Evolutionary conservation across 768 basidiomycete species (phyloP).

Genomic region (Chlorophyllum brunneum): DNA sequence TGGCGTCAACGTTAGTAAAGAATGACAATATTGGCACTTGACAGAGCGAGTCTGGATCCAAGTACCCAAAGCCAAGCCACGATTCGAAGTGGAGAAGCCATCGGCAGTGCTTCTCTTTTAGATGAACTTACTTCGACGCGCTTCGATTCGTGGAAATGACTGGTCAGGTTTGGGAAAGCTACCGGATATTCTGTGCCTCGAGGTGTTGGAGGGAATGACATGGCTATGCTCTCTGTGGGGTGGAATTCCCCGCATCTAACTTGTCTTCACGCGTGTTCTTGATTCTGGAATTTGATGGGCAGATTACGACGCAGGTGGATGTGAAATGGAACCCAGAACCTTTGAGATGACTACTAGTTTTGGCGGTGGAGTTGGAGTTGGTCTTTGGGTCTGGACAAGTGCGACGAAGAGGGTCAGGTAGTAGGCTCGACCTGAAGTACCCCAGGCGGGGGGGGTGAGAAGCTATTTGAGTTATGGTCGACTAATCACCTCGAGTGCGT

Average conservation of each 20-base stretch:
- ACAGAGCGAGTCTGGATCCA: slow-evolving; percentile 1
- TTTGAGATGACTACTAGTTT: no score
- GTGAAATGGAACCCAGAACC: no score
- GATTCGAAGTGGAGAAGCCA: neutral
- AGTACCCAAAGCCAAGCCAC: neutral
- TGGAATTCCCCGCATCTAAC: neutral
- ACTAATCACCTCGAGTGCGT: neutral
- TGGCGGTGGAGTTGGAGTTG: no score
- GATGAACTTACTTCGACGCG: neutral
- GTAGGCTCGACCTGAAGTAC: neutral
- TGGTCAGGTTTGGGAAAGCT: slow-evolving; percentile 1
- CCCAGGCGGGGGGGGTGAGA: neutral
- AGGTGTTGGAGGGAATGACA: slow-evolving; percentile 1
- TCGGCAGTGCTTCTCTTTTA: neutral
- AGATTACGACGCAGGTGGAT: no score
- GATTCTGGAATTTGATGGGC: no score
- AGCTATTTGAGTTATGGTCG: neutral
- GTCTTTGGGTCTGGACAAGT: no score
- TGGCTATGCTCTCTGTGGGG: neutral
- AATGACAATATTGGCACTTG: neutral
- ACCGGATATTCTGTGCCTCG: slow-evolving; percentile 1
- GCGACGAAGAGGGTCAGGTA: neutral
- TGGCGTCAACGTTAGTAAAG: neutral
- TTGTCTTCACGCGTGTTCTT: no score
- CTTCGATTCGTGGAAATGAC: slow-evolving; percentile 4